These are phyloP conservation scores for Lindgomyces ingoldianus DNA, from an alignment of 495 filamentous ascomycete genomes.

Conservation along the genomic window DNA sequence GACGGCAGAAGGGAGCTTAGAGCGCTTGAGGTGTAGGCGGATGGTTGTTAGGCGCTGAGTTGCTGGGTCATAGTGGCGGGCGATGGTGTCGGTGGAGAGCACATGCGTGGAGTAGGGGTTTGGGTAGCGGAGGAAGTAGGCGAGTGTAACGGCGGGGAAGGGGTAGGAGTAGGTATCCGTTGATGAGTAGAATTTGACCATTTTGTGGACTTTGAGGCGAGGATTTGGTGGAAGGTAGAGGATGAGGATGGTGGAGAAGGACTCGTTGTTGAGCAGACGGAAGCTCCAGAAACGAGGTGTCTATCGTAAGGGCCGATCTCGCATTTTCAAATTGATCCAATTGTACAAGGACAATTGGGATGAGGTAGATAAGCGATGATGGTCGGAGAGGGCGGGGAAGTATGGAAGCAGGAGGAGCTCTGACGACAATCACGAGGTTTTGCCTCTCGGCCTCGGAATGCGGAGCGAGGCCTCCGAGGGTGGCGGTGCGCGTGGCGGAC, in stretches of 20 bases:
- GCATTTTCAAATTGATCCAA: slow-evolving; percentile 12
- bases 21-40: slow-evolving; percentile 90
- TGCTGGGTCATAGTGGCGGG: slow-evolving; percentile 73
- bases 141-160: slow-evolving; percentile 88
- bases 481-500: background rate
- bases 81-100: slow-evolving; percentile 92
- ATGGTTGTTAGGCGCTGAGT: slow-evolving; percentile 84
- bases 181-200: slow-evolving; percentile 88
- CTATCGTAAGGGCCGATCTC: slow-evolving; percentile 7
- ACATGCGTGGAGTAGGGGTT: slow-evolving; percentile 97
- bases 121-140: slow-evolving; percentile 98
- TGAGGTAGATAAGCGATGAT: background rate
- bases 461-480: background rate
- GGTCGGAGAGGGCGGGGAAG: background rate
- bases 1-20: slow-evolving; percentile 79
- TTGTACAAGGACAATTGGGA: slow-evolving; percentile 8
- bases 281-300: slow-evolving; percentile 6
- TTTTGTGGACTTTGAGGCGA: slow-evolving; percentile 39
- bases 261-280: background rate
- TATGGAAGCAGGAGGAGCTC: slow-evolving; percentile 7
- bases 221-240: background rate
- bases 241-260: background rate
- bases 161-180: slow-evolving; percentile 88
- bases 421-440: slow-evolving; percentile 22
- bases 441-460: background rate